Evolutionary conservation across 148 eudicot genomes (phyloP), one percentile per base, ranked within the genome.

Genomic region (Nepenthes mirabilis): DNA sequence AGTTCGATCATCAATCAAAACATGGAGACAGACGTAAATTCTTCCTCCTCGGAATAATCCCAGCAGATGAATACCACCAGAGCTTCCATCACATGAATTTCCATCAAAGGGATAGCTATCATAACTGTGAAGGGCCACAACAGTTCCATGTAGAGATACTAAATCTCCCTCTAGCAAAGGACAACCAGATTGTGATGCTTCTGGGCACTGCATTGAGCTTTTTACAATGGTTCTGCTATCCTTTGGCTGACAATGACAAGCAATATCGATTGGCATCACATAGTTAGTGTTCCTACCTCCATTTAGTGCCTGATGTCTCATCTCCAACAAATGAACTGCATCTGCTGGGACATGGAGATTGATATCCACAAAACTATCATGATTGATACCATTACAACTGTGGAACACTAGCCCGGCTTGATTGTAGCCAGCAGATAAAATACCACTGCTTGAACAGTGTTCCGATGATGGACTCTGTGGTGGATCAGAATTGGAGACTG

Each of bases 151-250:
- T 32, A 93, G 36, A 75, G 95, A 76, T 63, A 79, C 63, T 60
- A 93, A 78, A 63, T 74, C 74, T 53, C 96, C 98, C 55, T 70
- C 80, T 13, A 86, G 87, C 69, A 88, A 68, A 55, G 57, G 56
- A 60, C 48, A 60, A 57, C 68, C 67, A 62, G 58, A 73, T 37
- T 11, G 34, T 33, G 72, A 65, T 52, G 64, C 37, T 52, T 48
- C 79, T 37, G 65, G 66, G 71, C 57, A 69, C 23, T 66, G 74
- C 37, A 68, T 47, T 37, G 58, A 63, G 55, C 56, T 61, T 43
- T 43, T 12, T 47, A 52, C 64, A 68, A 56, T 69, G 37, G 52
- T 61, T 54, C 49, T 12, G 32, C 58, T 37, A 63, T 59, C 63
- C 60, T 43, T 59, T 58, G 62, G 37, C 65, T 65, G 52, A 58